Evolutionary conservation across 139 green algal genomes (phyloP).

Genomic region (Edaphochlamys debaryana): DNA sequence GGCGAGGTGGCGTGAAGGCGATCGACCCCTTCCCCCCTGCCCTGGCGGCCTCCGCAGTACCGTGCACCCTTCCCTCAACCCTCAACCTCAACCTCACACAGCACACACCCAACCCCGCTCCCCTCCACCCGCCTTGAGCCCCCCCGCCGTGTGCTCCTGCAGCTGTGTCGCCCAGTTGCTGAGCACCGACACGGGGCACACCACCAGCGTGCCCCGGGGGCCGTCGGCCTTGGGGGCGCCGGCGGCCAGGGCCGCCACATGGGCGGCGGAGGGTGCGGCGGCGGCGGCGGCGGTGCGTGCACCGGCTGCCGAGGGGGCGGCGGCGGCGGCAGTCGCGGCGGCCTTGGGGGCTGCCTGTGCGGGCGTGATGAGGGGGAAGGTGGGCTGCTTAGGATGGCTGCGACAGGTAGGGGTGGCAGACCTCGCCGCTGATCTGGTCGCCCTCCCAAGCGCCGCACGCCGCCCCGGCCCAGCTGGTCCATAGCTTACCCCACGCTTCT

Average conservation of each 20-base stretch:
- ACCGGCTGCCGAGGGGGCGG: not conserved
- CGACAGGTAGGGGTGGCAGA: too few relatives aligned
- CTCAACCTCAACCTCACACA: too few relatives aligned
- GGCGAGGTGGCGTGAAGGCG: too few relatives aligned
- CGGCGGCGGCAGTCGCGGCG: not conserved
- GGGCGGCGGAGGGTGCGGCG: not conserved
- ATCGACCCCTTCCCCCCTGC: too few relatives aligned
- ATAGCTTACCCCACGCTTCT: too few relatives aligned
- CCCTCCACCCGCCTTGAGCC: slow-evolving; percentile 42
- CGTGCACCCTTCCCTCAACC: too few relatives aligned
- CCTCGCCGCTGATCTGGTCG: too few relatives aligned
- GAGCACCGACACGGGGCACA: slow-evolving; percentile 77
- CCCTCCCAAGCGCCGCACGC: too few relatives aligned
- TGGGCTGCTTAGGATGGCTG: not conserved
- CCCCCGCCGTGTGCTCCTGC: slow-evolving; percentile 67
- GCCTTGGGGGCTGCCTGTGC: not conserved
- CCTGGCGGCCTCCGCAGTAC: too few relatives aligned
- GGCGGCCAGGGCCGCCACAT: not conserved
- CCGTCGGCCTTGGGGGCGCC: slow-evolving; percentile 51
- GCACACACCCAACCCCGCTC: too few relatives aligned
- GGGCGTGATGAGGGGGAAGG: not conserved
- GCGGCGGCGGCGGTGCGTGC: not conserved
- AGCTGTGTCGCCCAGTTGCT: slow-evolving; percentile 76
- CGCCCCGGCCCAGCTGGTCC: too few relatives aligned
- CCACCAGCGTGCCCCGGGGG: slow-evolving; percentile 67